Percentiles rank a stretch among this genome's conserved stretches.
phyloP scores from a whole-genome alignment of 345 rosid species.

The Brassica rapa region DNA sequence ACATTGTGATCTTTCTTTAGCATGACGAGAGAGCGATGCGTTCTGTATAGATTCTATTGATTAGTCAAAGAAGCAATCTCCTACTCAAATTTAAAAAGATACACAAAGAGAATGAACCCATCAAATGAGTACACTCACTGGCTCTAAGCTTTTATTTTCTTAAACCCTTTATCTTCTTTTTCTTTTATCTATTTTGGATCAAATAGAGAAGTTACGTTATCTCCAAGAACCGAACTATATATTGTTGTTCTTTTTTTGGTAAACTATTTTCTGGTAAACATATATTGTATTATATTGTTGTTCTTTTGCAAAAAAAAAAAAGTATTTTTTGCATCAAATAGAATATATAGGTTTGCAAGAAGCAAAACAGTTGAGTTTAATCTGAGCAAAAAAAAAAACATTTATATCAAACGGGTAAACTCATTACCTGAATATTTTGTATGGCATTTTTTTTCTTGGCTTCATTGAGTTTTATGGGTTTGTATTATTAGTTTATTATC shows the following conservation, averaged over 20 bases:
- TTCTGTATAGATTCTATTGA: slow-evolving; percentile 5
- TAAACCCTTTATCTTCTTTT: slow-evolving; percentile 3
- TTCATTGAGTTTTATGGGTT: too few species aligned
- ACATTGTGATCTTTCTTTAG: slow-evolving; percentile 42
- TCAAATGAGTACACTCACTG: slow-evolving; percentile 31
- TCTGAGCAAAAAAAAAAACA: neutral
- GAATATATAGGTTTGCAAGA: neutral
- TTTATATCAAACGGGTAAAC: neutral
- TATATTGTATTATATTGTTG: neutral
- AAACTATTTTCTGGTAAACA: too few species aligned
- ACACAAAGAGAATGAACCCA: slow-evolving; percentile 37
- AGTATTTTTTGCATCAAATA: neutral
- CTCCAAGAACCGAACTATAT: neutral
- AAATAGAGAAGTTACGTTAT: slow-evolving; percentile 11
- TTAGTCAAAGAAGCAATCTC: slow-evolving; percentile 39
- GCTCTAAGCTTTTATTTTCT: slow-evolving; percentile 5
- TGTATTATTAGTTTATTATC: too few species aligned
- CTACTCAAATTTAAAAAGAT: slow-evolving; percentile 13
- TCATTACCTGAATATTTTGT: neutral
- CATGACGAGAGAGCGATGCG: slow-evolving; percentile 21
- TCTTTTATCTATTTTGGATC: slow-evolving; percentile 14
- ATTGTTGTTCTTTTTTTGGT: neutral
- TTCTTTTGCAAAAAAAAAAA: neutral
- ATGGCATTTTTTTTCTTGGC: too few species aligned
- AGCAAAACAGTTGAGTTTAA: neutral